Conservation (phyloP, 2,329 filamentous ascomycete species). For the Colletotrichum sp. region DNA sequence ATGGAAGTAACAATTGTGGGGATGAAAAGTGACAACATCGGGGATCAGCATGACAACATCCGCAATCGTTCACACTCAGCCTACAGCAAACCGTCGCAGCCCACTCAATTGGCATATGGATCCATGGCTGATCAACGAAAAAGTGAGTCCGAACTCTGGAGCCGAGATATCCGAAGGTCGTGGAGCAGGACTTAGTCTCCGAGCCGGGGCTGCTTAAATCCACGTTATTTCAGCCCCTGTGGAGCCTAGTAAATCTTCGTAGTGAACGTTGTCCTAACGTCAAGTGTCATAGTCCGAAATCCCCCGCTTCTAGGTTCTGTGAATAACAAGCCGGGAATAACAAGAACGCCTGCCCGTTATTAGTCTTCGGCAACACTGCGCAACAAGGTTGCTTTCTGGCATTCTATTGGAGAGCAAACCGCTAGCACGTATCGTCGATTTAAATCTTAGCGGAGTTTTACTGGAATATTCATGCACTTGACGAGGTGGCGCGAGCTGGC, state of each 20-base stretch:
- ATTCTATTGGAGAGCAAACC: not conserved
- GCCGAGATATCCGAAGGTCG: not conserved
- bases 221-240: not conserved
- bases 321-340: not conserved
- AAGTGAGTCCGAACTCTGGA: not conserved
- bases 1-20: not conserved
- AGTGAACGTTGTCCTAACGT: not conserved
- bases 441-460: not conserved
- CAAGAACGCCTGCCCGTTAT: not conserved
- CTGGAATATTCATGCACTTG: not conserved
- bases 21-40: not conserved
- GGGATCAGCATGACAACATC: not conserved
- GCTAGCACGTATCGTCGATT: not conserved
- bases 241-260: not conserved
- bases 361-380: not conserved
- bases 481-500: not conserved
- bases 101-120: not conserved
- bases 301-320: not conserved
- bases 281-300: fast-evolving
- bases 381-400: not conserved
- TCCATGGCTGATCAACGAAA: not conserved
- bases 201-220: not conserved
- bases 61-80: not conserved
- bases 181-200: not conserved
- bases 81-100: not conserved